Evolutionary conservation across 768 basidiomycete species (phyloP).

Genomic region (Suillus hirtellus): DNA sequence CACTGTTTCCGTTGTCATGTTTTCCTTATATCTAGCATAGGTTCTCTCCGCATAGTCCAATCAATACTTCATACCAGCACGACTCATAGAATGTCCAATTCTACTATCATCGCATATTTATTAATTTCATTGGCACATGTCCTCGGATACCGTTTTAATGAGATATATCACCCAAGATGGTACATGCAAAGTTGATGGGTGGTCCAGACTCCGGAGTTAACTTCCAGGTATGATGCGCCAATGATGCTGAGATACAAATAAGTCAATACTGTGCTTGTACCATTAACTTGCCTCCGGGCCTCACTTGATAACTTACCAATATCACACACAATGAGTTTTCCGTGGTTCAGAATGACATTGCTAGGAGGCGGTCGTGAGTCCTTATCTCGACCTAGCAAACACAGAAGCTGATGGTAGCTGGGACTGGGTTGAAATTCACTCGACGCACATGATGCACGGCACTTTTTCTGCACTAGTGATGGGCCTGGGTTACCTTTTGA

Average conservation of each 20-base stretch:
- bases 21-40: conserved; percentile 3
- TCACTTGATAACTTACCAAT: not conserved
- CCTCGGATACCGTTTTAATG: not conserved
- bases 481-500: conserved; percentile 55
- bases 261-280: not conserved
- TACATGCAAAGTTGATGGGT: not conserved
- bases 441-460: conserved; percentile 1
- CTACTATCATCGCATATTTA: conserved; percentile 7
- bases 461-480: conserved; percentile 41
- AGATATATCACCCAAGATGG: not conserved
- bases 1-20: conserved; percentile 1
- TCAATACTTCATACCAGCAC: conserved; percentile 7
- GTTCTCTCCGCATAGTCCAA: not conserved
- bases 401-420: not conserved
- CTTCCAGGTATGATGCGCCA: conserved; percentile 3
- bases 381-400: not conserved
- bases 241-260: conserved; percentile 7
- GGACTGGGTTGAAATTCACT: not conserved
- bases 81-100: conserved; percentile 8
- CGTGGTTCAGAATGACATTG: conserved; percentile 56
- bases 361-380: conserved; percentile 49
- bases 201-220: not conserved
- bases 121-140: not conserved
- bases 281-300: not conserved
- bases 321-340: conserved; percentile 45